These are phyloP conservation scores for Halenospora varia DNA, from an alignment of 495 filamentous ascomycete species.

Conservation along the genomic window DNA sequence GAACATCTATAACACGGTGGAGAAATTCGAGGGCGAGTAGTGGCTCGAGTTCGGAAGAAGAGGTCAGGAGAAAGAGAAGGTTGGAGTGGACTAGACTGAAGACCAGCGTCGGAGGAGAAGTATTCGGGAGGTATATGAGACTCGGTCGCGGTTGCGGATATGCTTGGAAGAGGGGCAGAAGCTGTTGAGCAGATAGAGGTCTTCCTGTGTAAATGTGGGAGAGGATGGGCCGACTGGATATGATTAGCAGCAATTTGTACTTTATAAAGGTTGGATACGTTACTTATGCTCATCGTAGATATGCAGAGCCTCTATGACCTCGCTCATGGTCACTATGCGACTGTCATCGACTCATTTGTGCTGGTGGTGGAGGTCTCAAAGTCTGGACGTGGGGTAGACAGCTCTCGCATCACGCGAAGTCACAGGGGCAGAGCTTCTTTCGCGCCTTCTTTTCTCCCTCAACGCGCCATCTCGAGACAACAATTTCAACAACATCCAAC, in stretches of 20 bases:
- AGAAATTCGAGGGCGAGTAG: slow-evolving; percentile 96
- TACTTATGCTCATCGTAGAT: slow-evolving; percentile 93
- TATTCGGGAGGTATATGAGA: slow-evolving; percentile 76
- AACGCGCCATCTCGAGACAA: not conserved
- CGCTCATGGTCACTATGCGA: slow-evolving; percentile 53
- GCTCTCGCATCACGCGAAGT: slow-evolving; percentile 3
- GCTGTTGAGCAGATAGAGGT: slow-evolving; percentile 68
- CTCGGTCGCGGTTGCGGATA: slow-evolving; percentile 81
- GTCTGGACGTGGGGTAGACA: slow-evolving; percentile 12
- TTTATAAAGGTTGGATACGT: slow-evolving; percentile 8
- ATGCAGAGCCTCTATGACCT: slow-evolving; percentile 91
- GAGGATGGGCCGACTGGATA: slow-evolving; percentile 40
- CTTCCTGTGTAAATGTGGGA: slow-evolving; percentile 60
- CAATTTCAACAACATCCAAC: slow-evolving; percentile 2
- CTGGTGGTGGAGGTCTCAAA: not conserved
- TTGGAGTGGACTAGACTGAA: slow-evolving; percentile 85
- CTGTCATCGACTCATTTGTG: slow-evolving; percentile 22
- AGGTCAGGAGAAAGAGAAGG: slow-evolving; percentile 80
- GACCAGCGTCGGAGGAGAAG: slow-evolving; percentile 80
- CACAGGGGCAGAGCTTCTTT: not conserved
- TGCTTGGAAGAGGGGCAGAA: slow-evolving; percentile 84
- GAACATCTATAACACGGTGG: slow-evolving; percentile 84
- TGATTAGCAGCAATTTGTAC: not conserved
- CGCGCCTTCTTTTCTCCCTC: not conserved
- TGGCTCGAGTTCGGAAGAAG: slow-evolving; percentile 80